Evolutionary conservation across 2,329 filamentous ascomycete genomes (phyloP).

Genomic region (Mariannaea sp.): DNA sequence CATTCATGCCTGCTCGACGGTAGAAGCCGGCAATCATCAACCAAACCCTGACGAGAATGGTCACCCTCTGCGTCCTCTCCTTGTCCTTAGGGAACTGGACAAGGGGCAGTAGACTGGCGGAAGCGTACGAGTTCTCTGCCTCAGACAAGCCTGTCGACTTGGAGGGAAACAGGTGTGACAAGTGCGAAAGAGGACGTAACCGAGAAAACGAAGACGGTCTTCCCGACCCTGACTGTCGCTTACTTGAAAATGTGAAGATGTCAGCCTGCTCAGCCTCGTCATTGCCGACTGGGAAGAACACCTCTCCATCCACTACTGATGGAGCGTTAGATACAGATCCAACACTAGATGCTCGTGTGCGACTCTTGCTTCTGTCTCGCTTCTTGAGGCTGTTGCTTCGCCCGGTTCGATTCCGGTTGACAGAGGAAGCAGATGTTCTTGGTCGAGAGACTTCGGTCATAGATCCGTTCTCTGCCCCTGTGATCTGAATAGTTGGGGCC

Average conservation of each 20-base stretch:
- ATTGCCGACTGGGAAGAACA: conserved; percentile 50
- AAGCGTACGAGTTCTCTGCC: conserved; percentile 48
- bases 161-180: conserved; percentile 52
- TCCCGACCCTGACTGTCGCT: conserved; percentile 46
- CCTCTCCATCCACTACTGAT: conserved; percentile 56
- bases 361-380: conserved; percentile 55
- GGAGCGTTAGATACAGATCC: conserved; percentile 46
- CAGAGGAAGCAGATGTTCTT: conserved; percentile 41
- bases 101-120: conserved; percentile 54
- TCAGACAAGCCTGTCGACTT: conserved; percentile 49
- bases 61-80: conserved; percentile 54
- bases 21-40: conserved; percentile 89
- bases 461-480: conserved; percentile 60
- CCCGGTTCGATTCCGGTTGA: conserved; percentile 46
- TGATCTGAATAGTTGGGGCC: conserved; percentile 78
- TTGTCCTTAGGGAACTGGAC: conserved; percentile 61
- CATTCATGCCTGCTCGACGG: conserved; percentile 75
- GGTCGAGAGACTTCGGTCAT: conserved; percentile 42
- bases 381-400: conserved; percentile 59
- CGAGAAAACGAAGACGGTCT: conserved; percentile 49
- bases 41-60: conserved; percentile 79
- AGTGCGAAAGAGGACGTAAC: conserved; percentile 49
- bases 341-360: conserved; percentile 51
- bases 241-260: conserved; percentile 51
- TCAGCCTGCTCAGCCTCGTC: conserved; percentile 50